Evolutionary conservation across 768 basidiomycete genomes (phyloP).

Genomic region (Tulasnella sp.): DNA sequence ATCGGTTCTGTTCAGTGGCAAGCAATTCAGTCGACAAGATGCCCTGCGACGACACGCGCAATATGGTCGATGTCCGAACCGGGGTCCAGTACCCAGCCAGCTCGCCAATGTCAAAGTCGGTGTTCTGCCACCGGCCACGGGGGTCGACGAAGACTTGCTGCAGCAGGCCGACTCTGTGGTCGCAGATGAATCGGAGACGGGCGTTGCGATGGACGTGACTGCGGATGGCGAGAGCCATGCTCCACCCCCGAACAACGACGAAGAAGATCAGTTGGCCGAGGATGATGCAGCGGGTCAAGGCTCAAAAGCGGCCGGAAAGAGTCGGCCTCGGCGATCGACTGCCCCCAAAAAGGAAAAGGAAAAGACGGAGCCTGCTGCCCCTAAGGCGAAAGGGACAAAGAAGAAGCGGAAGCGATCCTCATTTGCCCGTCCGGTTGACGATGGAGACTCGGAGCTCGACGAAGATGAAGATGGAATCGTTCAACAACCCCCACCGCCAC

Average conservation of each 20-base stretch:
- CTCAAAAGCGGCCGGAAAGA: neutral
- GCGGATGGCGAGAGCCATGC: neutral
- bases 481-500: neutral
- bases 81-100: neutral
- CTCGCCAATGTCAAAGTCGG: neutral
- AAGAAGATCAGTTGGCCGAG: slow-evolving; percentile 6
- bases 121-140: neutral
- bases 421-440: neutral
- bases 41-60: slow-evolving; percentile 12
- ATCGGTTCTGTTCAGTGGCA: neutral
- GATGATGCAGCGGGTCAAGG: neutral
- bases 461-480: neutral
- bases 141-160: neutral
- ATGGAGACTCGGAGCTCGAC: slow-evolving; percentile 7
- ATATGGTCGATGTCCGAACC: slow-evolving; percentile 13
- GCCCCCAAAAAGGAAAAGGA: neutral
- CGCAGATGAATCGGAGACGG: neutral
- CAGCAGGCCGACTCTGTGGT: neutral
- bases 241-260: neutral
- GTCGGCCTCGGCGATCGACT: neutral
- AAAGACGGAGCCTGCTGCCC: neutral
- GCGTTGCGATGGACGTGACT: neutral
- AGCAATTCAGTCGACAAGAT: slow-evolving; percentile 22
- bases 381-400: neutral
- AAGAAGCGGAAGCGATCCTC: slow-evolving; percentile 3